Evolutionary conservation across 345 rosid species (phyloP), one percentile per base, ranked within the genome.

Genomic region (Toxicodendron radicans): DNA sequence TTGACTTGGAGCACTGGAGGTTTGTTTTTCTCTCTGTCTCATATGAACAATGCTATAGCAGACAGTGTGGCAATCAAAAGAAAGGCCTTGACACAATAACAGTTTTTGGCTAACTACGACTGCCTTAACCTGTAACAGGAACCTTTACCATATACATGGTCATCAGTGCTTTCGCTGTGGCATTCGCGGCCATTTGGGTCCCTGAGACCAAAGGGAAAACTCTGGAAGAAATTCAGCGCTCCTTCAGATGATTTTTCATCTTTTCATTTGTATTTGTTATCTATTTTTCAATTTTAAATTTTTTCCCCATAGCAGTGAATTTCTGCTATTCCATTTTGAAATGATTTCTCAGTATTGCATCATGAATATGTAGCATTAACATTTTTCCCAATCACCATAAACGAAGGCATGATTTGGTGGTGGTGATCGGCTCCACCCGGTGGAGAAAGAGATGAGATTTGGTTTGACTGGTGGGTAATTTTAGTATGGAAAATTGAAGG

Each of bases 151-250:
- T 93, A 38, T 95, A 95, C 83, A 80, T 80, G 80, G 14, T 82
- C 13, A 82, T 88, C 60, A 75, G 95, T 61, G 95, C 87, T 20
- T 85, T 91, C 71, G 75, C 97, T 3, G 79, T 89, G 64, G 92
- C 60, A 51, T 95, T 95, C 52, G 88, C 80, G 52, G 45, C 76
- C 24, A 68, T 90, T 41, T 95, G 88, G 84, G 98, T 95, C 68
- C 98, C 98, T 0, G 99, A 95, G 87, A 93, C 99, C 0, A 91
- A 91, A 82, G 98, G 98, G 56, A 90, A 88, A 82, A 79, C 95
- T 7, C 83, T 95, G 59, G 99, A 95, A 85, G 99, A 95, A 75
- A 89, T 95, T 80, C 98, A 93, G 66, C 77, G 80, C 54, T 90
- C 97, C 79, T 91, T 95, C 84, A 87, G 95, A 91, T 95, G 87